Evolutionary conservation across 495 filamentous ascomycete species (phyloP), one percentile per base, ranked within the genome.

Genomic region (Xylaria intraflava): DNA sequence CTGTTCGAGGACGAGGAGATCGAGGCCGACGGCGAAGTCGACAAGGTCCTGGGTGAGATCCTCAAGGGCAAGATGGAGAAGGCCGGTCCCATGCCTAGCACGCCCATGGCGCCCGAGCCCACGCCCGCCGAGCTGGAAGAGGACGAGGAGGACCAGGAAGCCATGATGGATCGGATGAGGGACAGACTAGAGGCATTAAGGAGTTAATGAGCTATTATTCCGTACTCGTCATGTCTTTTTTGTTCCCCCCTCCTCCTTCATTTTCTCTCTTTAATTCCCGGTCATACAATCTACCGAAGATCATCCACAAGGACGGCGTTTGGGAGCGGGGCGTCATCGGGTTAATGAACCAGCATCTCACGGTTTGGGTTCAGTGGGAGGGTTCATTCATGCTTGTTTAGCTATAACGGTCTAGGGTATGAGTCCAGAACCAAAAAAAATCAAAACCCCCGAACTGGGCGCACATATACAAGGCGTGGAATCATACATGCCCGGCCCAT

Each of bases 161-260:
- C 84, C 30, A 88, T 90, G 65, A 79, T 98, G 69, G 86, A 86
- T 59, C 86, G 95, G 75, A 98, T 96, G 94, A 77, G 90, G 68
- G 89, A 89, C 46, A 75, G 92, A 31, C 66, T 98, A 62, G 90
- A 96, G 72, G 90, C 89, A 30, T 72, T 97, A 62, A 88, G 92
- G 80, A 96, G 92, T 72, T 97, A 61, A 59, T 17, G 12, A 8
- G 10, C 46, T 20, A 7, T 3, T 2, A 11, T 43, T 24, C 46
- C 7, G 12, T 29, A n/a, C 12, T 22, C 43, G n/a, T 11, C 16
- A 16, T 45, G 42, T 20, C n/a, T 2, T 30, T 35, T 11, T 16
- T 23, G 10, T 39, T 11, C n/a, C 2, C 22, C 40, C 27, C 23
- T 41, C 33, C 14, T 36, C 23, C 24, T 33, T 23, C 14, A 6